These are phyloP conservation scores for Ichthyophthirius multifiliis DNA, from an alignment of 169 alveolate genomes.

Conservation along the genomic window DNA sequence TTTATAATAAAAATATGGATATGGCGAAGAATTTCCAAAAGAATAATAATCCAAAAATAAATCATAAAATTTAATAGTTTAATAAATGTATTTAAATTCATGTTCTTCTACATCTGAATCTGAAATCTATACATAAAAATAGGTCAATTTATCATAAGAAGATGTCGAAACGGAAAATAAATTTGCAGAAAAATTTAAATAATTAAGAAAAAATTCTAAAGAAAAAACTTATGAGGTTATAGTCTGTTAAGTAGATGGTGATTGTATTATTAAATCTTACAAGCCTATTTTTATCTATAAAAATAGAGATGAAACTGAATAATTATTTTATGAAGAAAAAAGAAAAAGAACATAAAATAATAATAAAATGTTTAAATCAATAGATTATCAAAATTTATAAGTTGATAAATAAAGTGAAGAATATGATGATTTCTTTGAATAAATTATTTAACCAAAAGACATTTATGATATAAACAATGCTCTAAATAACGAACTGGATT, in stretches of 20 bases:
- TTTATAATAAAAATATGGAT: neutral
- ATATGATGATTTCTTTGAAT: conserved; percentile 30
- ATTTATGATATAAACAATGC: conserved; percentile 26
- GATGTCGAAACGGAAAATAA: neutral
- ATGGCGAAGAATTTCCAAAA: neutral
- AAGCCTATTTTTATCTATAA: conserved; percentile 29
- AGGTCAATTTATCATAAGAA: neutral
- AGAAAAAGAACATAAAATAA: neutral
- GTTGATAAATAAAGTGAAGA: conserved; percentile 2
- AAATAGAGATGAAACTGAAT: neutral
- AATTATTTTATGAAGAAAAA: neutral
- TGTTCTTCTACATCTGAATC: conserved; percentile 7
- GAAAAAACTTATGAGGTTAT: neutral
- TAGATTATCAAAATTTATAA: neutral
- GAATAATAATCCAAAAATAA: conserved; percentile 1
- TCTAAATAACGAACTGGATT: neutral
- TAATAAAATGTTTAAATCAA: neutral
- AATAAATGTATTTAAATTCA: no score
- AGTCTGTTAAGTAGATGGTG: conserved; percentile 24
- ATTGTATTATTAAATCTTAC: conserved; percentile 30
- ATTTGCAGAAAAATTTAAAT: conserved; percentile 16
- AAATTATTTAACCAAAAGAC: conserved; percentile 17
- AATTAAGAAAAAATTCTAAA: neutral
- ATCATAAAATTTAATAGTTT: conserved; percentile 6
- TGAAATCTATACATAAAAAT: neutral